Conservation (phyloP, 2,329 filamentous ascomycete genomes). For the Alternaria rosae region DNA sequence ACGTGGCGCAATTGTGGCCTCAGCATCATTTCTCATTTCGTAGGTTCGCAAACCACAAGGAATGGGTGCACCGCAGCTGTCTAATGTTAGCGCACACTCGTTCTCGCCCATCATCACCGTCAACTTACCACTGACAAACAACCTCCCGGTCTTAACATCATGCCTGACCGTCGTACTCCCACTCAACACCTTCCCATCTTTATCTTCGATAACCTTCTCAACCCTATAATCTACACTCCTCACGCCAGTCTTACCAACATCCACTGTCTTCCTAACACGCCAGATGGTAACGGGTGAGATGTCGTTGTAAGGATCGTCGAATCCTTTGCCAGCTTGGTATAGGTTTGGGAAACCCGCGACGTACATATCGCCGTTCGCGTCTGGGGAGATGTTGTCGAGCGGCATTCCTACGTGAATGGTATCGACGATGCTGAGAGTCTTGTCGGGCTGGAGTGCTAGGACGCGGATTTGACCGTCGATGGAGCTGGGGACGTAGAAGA, state of each 20-base stretch:
- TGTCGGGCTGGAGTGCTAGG: slow-evolving; percentile 23
- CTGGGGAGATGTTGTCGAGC: slow-evolving; percentile 37
- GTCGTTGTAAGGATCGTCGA: slow-evolving; percentile 24
- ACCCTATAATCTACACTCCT: slow-evolving; percentile 25
- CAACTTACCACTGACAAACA: slow-evolving; percentile 36
- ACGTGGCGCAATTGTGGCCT: background rate
- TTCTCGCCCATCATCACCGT: background rate
- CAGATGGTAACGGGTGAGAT: slow-evolving; percentile 29
- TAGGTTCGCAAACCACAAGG: slow-evolving; percentile 19
- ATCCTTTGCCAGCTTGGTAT: slow-evolving; percentile 9
- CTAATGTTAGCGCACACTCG: background rate
- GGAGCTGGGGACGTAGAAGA: slow-evolving; percentile 39
- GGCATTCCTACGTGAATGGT: slow-evolving; percentile 35
- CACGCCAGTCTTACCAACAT: background rate
- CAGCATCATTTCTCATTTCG: rapidly evolving
- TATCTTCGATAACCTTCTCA: slow-evolving; percentile 39
- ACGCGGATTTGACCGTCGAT: slow-evolving; percentile 35
- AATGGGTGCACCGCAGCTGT: slow-evolving; percentile 17
- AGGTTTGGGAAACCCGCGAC: slow-evolving; percentile 31
- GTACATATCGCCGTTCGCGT: slow-evolving; percentile 37
- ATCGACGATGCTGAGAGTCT: slow-evolving; percentile 29
- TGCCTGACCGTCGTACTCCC: slow-evolving; percentile 36
- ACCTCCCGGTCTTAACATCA: slow-evolving; percentile 34
- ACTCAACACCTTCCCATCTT: slow-evolving; percentile 26
- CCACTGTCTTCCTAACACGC: slow-evolving; percentile 26